Evolutionary conservation across 306 rosid genomes (phyloP).

Genomic region (Ceratonia siliqua): DNA sequence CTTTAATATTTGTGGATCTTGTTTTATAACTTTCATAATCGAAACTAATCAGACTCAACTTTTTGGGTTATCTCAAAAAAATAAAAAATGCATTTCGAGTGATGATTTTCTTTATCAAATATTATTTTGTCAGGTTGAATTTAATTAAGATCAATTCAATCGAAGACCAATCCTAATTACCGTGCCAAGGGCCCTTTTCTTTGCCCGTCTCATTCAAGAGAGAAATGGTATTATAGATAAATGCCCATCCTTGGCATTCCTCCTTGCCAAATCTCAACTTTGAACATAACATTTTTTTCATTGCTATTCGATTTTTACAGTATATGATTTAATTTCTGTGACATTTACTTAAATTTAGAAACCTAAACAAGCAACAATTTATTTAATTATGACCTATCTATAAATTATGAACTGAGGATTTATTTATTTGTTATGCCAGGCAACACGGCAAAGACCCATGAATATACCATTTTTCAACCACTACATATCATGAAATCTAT

Average conservation of each 20-base stretch:
- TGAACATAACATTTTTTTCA: not conserved
- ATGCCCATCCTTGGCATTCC: not conserved
- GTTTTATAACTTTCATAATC: too few relatives aligned
- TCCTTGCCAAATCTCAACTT: too few relatives aligned
- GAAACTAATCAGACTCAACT: too few relatives aligned
- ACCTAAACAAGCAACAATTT: not conserved
- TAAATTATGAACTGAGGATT: not conserved
- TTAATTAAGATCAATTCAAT: too few relatives aligned
- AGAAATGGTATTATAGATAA: not conserved
- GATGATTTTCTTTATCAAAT: too few relatives aligned
- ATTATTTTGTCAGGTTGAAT: too few relatives aligned
- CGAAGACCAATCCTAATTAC: too few relatives aligned
- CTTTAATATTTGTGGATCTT: too few relatives aligned
- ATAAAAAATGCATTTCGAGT: too few relatives aligned
- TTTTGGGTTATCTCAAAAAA: too few relatives aligned
- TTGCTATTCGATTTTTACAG: not conserved
- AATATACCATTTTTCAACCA: not conserved
- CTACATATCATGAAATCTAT: not conserved
- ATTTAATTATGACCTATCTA: too few relatives aligned
- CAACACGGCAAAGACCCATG: not conserved
- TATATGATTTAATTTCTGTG: not conserved
- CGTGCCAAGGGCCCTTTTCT: not conserved
- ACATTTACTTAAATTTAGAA: not conserved
- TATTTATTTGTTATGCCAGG: not conserved
- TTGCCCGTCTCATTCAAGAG: slow-evolving; percentile 5